Percentiles rank a stretch among this genome's conserved stretches.
These are phyloP conservation scores for Penicillium occitanis DNA, from an alignment of 2,329 filamentous ascomycete genomes.

Conservation along the genomic window DNA sequence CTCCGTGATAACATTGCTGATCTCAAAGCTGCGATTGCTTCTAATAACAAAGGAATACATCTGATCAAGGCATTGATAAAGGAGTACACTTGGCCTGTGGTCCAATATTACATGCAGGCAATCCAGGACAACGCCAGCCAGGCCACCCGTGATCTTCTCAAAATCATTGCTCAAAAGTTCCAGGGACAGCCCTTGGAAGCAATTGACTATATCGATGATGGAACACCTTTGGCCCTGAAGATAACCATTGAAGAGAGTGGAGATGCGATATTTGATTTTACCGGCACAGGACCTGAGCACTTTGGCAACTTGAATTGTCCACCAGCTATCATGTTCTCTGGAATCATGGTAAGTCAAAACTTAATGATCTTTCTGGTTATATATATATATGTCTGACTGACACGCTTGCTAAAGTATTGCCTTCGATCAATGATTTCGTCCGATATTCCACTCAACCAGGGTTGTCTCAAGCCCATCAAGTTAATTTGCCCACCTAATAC, in stretches of 20 bases:
- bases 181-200: slow-evolving; percentile 68
- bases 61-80: slow-evolving; percentile 72
- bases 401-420: slow-evolving; percentile 56
- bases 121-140: slow-evolving; percentile 80
- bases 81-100: slow-evolving; percentile 67
- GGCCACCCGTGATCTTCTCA: slow-evolving; percentile 71
- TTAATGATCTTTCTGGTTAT: too few species aligned
- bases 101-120: slow-evolving; percentile 79
- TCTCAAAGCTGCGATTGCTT: slow-evolving; percentile 80
- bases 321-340: slow-evolving; percentile 76
- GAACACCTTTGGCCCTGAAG: slow-evolving; percentile 71
- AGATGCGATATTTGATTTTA: slow-evolving; percentile 75
- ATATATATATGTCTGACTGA: too few species aligned
- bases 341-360: slow-evolving; percentile 59
- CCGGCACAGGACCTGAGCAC: slow-evolving; percentile 74
- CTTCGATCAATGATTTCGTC: slow-evolving; percentile 75
- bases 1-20: slow-evolving; percentile 82
- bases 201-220: slow-evolving; percentile 84
- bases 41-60: slow-evolving; percentile 81
- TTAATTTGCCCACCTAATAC: slow-evolving; percentile 69
- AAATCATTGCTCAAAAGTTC: slow-evolving; percentile 66
- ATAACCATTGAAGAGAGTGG: slow-evolving; percentile 74
- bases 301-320: slow-evolving; percentile 80
- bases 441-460: slow-evolving; percentile 84
- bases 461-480: slow-evolving; percentile 73